Conservation (phyloP, 1,284 basidiomycete genomes). For the Paramarasmius palmivorus region DNA sequence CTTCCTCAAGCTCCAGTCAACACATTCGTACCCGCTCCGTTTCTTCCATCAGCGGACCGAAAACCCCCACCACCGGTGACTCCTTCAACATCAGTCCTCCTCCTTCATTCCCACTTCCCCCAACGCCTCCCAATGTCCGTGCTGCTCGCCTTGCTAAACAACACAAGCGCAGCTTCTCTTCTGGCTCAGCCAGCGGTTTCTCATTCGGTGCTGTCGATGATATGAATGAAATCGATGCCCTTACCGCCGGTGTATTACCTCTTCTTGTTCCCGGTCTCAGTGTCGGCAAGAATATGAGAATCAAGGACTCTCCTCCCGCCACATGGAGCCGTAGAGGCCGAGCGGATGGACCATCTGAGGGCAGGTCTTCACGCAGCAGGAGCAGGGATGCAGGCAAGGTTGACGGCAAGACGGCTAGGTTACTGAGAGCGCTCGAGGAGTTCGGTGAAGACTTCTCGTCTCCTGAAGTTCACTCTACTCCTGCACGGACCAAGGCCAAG, state of each 20-base stretch:
- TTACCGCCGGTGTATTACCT: conserved; percentile 68
- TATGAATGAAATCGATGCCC: conserved; percentile 65
- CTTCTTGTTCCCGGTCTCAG: conserved; percentile 66
- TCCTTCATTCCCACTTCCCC: conserved; percentile 65
- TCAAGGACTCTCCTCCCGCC: conserved; percentile 46
- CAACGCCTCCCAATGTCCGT: conserved; percentile 63
- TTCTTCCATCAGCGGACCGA: conserved; percentile 47
- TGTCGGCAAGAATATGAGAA: conserved; percentile 53
- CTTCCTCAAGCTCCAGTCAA: conserved; percentile 25
- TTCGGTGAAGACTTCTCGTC: conserved; percentile 54
- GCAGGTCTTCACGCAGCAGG: not conserved
- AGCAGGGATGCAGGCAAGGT: conserved; percentile 17
- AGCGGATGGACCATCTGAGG: not conserved
- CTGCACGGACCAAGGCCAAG: conserved; percentile 34
- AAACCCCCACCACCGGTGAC: conserved; percentile 34
- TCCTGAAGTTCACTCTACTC: conserved; percentile 60
- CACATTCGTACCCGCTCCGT: conserved; percentile 49
- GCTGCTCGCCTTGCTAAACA: conserved; percentile 42
- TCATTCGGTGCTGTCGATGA: conserved; percentile 58
- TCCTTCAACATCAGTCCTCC: conserved; percentile 55
- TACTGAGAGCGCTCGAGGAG: conserved; percentile 39
- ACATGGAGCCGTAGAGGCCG: conserved; percentile 24
- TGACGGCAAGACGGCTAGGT: conserved; percentile 33
- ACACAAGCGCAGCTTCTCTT: conserved; percentile 63
- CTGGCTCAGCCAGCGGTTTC: conserved; percentile 38